Conservation (phyloP, 2,329 filamentous ascomycete species). For the Aspergillus thermomutatus region DNA sequence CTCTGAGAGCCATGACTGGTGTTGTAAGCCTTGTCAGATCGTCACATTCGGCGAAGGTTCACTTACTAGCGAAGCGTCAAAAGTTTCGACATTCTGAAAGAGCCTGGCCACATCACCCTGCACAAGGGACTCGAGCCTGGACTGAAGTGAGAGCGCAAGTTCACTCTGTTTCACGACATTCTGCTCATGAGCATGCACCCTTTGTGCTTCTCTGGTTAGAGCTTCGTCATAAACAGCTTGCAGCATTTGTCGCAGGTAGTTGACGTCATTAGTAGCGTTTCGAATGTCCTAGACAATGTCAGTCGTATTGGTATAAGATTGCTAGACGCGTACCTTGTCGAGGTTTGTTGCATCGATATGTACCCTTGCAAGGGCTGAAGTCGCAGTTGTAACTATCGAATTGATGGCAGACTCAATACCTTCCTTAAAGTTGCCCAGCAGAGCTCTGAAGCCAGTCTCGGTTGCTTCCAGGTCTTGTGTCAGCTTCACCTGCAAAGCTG, state of each 20-base stretch:
- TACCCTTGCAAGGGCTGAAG: constrained; percentile 15
- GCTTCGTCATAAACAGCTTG: constrained; percentile 25
- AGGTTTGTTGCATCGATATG: constrained; percentile 17
- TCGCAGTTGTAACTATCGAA: constrained; percentile 16
- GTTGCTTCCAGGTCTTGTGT: constrained; percentile 31
- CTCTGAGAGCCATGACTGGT: constrained; percentile 31
- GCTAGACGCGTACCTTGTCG: constrained; percentile 17
- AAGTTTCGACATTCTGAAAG: constrained; percentile 23
- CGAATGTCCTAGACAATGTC: constrained; percentile 29
- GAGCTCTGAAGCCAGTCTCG: constrained; percentile 18
- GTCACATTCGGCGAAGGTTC: constrained; percentile 2
- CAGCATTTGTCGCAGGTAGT: constrained; percentile 23
- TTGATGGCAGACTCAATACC: constrained; percentile 24
- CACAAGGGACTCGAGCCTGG: constrained; percentile 31
- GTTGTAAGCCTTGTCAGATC: constrained; percentile 2
- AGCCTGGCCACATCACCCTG: constrained; percentile 28
- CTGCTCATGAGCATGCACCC: constrained; percentile 23
- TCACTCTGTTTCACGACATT: constrained; percentile 26
- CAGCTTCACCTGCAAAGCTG: constrained; percentile 29
- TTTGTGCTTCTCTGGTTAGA: constrained; percentile 24
- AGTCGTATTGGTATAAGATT: neutral
- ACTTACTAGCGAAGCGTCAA: constrained; percentile 36
- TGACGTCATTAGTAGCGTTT: constrained; percentile 22
- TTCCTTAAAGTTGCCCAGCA: constrained; percentile 24
- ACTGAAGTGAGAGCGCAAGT: constrained; percentile 28